These are phyloP conservation scores for Aureococcus anophagefferens DNA, from an alignment of 108 stramenopile genomes.

Conservation along the genomic window DNA sequence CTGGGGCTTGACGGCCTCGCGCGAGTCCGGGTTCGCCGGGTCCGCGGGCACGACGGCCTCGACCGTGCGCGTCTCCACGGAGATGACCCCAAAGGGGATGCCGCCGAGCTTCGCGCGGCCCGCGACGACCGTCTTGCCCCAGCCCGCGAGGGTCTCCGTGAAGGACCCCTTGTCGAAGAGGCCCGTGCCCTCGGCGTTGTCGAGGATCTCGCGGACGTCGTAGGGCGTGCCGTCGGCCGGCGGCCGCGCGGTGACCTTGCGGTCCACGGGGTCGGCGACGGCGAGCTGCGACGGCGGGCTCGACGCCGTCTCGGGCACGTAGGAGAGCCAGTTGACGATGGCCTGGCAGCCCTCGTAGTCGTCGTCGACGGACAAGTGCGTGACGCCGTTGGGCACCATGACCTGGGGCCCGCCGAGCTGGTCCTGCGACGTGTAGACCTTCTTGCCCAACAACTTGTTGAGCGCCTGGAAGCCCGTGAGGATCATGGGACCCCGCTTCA, in stretches of 20 bases:
- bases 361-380: constrained; percentile 80
- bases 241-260: constrained; percentile 69
- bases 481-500: constrained; percentile 81
- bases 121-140: constrained; percentile 94
- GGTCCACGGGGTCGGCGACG: constrained; percentile 76
- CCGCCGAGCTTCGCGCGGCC: constrained; percentile 91
- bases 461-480: constrained; percentile 86
- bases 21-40: constrained; percentile 88
- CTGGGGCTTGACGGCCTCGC: constrained; percentile 86
- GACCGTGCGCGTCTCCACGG: constrained; percentile 86
- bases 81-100: constrained; percentile 93
- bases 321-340: constrained; percentile 69
- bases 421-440: constrained; percentile 92
- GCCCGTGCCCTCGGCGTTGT: constrained; percentile 60
- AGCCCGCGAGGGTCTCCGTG: constrained; percentile 87
- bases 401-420: constrained; percentile 96
- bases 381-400: constrained; percentile 92
- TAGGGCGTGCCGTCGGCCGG: constrained; percentile 80
- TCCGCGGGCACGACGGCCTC: constrained; percentile 90
- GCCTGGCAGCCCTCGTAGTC: constrained; percentile 60
- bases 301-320: constrained; percentile 73
- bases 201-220: constrained; percentile 86
- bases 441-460: constrained; percentile 93
- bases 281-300: constrained; percentile 26
- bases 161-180: constrained; percentile 91